Conservation (phyloP, 1,284 basidiomycete species). For the Paramarasmius palmivorus region DNA sequence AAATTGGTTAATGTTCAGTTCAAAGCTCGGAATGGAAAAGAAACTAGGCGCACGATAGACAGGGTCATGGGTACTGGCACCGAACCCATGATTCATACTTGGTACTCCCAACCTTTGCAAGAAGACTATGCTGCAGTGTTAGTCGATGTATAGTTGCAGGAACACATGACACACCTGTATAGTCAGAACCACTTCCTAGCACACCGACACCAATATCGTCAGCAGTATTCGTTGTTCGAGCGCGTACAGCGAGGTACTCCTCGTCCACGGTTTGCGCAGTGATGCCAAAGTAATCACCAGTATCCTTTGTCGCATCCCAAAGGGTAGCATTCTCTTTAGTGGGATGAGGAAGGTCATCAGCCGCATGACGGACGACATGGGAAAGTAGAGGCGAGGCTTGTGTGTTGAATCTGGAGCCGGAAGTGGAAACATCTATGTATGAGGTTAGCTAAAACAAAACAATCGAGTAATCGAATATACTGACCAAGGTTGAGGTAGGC, state of each 20-base stretch:
- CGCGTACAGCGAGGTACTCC: slow-evolving; percentile 7
- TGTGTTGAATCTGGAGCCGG: slow-evolving; percentile 64
- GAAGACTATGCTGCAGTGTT: no score
- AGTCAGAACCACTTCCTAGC: slow-evolving; percentile 69
- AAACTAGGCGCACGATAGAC: no score
- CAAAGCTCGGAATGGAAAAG: no score
- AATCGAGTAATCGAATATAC: no score
- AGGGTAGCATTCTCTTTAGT: slow-evolving; percentile 51
- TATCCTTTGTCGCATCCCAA: slow-evolving; percentile 66
- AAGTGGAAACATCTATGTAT: slow-evolving; percentile 68
- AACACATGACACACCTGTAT: no score
- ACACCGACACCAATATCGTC: slow-evolving; percentile 29
- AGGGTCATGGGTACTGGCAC: slow-evolving; percentile 52
- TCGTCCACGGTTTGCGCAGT: slow-evolving; percentile 20
- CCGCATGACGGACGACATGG: slow-evolving; percentile 67
- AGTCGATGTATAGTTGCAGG: no score
- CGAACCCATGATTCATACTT: slow-evolving; percentile 44
- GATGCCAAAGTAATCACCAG: slow-evolving; percentile 44
- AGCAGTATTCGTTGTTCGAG: slow-evolving; percentile 9
- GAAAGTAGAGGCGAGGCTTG: slow-evolving; percentile 77
- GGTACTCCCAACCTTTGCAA: slow-evolving; percentile 45
- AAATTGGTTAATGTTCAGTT: no score
- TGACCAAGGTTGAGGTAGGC: slow-evolving; percentile 77
- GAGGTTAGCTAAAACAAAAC: no score
- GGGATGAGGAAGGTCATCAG: slow-evolving; percentile 71